Evolutionary conservation across 106 monocot species (phyloP).

Genomic region (Posidonia australis): DNA sequence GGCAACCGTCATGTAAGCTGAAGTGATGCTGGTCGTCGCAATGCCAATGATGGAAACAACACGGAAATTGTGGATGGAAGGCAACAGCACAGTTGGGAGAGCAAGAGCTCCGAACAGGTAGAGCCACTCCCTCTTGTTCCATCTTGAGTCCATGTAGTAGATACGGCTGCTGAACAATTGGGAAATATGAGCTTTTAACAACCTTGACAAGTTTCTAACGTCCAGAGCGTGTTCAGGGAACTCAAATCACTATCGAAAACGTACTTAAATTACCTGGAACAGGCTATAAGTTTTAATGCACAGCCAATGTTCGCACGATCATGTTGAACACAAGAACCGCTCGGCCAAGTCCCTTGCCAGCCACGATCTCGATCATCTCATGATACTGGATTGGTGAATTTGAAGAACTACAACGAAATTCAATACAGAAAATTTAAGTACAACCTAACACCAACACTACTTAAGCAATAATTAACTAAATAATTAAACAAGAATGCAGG

Average conservation of each 20-base stretch:
- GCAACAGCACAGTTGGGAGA: constrained; percentile 5
- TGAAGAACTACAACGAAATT: no score
- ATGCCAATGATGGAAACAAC: constrained; percentile 8
- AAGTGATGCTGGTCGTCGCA: constrained; percentile 10
- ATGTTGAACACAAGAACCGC: constrained; percentile 11
- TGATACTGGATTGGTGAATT: constrained; percentile 10
- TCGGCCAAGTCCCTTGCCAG: constrained; percentile 2
- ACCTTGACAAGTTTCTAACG: no score
- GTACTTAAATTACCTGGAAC: constrained; percentile 1
- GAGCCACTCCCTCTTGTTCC: constrained; percentile 19
- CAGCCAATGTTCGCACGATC: constrained; percentile 5
- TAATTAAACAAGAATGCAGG: no score
- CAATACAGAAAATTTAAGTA: no score
- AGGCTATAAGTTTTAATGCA: constrained; percentile 10
- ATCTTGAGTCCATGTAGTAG: constrained; percentile 16
- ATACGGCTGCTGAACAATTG: no score
- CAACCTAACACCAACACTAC: no score
- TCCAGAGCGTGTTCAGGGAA: no score
- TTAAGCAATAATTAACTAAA: no score
- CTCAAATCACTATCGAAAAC: no score
- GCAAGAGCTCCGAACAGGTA: constrained; percentile 14
- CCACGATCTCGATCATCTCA: constrained; percentile 8
- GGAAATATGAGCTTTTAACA: no score
- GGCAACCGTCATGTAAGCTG: constrained; percentile 15
- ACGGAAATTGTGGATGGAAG: constrained; percentile 16